Evolutionary conservation across 768 basidiomycete genomes (phyloP).

Genomic region (Baorangia bicolor): DNA sequence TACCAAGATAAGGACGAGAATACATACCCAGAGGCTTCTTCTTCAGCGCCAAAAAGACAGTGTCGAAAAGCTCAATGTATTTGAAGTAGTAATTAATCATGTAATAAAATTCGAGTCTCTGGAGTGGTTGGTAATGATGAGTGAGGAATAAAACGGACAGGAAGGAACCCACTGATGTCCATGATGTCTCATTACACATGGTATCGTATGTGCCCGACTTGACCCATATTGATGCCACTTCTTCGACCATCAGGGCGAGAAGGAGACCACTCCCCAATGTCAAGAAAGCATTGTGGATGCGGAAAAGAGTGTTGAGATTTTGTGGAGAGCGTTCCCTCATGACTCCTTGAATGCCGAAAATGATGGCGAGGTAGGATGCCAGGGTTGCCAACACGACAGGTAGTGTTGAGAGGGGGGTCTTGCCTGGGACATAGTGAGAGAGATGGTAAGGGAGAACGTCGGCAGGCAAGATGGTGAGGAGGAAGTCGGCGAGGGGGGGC

Average conservation of each 20-base stretch:
- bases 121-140: slow-evolving; percentile 4
- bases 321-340: slow-evolving; percentile 78
- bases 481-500: slow-evolving; percentile 72
- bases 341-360: slow-evolving; percentile 80
- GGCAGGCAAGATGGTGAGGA: slow-evolving; percentile 57
- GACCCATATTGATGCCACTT: slow-evolving; percentile 78
- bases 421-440: slow-evolving; percentile 52
- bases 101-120: slow-evolving; percentile 95
- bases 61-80: slow-evolving; percentile 95
- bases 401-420: slow-evolving; percentile 58
- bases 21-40: slow-evolving; percentile 92
- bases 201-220: slow-evolving; percentile 70
- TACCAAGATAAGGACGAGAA: background rate
- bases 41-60: slow-evolving; percentile 95
- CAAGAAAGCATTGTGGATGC: slow-evolving; percentile 87
- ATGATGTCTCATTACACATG: slow-evolving; percentile 74
- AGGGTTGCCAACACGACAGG: slow-evolving; percentile 70
- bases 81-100: slow-evolving; percentile 99
- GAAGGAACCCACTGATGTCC: slow-evolving; percentile 74
- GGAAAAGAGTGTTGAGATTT: slow-evolving; percentile 82
- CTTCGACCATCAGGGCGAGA: slow-evolving; percentile 87
- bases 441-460: slow-evolving; percentile 38
- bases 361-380: slow-evolving; percentile 77
- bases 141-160: background rate
- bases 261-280: slow-evolving; percentile 82